These are phyloP conservation scores for Lotmaria passim DNA, from an alignment of 208 protist genomes.

Conservation along the genomic window DNA sequence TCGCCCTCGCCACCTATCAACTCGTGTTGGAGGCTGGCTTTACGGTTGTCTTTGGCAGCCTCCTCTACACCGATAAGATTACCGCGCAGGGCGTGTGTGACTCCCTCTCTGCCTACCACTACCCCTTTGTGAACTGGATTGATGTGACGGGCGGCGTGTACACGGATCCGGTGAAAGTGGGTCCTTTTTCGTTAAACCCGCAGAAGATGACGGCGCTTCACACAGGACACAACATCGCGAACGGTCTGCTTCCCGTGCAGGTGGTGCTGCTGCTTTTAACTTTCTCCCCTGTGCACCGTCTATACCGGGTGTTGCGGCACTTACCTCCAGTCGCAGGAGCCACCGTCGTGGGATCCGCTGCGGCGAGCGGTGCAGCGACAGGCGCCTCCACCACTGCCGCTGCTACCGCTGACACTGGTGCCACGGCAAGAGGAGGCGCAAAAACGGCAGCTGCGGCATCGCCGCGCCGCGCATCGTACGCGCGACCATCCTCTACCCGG, in stretches of 20 bases:
- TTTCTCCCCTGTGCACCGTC: slow-evolving; percentile 40
- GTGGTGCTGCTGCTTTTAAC: slow-evolving; percentile 51
- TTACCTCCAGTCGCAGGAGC: slow-evolving; percentile 2
- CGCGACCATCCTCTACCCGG: slow-evolving; percentile 1
- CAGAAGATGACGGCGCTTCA: slow-evolving; percentile 66
- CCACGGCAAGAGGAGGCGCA: too few species aligned
- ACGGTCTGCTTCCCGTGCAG: slow-evolving; percentile 67
- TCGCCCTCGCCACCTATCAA: slow-evolving; percentile 69
- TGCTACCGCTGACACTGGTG: too few species aligned
- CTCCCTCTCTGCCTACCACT: slow-evolving; percentile 38
- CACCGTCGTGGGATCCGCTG: not conserved
- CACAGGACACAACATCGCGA: slow-evolving; percentile 72
- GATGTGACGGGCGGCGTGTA: slow-evolving; percentile 51
- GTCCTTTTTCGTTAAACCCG: slow-evolving; percentile 47
- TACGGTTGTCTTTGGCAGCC: slow-evolving; percentile 45
- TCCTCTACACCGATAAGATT: slow-evolving; percentile 37
- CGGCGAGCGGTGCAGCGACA: not conserved
- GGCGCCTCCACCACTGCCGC: too few species aligned
- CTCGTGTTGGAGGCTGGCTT: slow-evolving; percentile 60
- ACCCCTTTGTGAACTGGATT: slow-evolving; percentile 62
- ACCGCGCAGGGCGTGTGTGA: slow-evolving; percentile 44
- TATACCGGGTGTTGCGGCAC: slow-evolving; percentile 15
- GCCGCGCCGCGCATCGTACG: slow-evolving; percentile 33
- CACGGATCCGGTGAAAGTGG: slow-evolving; percentile 46
- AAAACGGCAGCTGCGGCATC: not conserved